phyloP scores from a whole-genome alignment of 768 basidiomycete genomes.

The Suillus americanus region DNA sequence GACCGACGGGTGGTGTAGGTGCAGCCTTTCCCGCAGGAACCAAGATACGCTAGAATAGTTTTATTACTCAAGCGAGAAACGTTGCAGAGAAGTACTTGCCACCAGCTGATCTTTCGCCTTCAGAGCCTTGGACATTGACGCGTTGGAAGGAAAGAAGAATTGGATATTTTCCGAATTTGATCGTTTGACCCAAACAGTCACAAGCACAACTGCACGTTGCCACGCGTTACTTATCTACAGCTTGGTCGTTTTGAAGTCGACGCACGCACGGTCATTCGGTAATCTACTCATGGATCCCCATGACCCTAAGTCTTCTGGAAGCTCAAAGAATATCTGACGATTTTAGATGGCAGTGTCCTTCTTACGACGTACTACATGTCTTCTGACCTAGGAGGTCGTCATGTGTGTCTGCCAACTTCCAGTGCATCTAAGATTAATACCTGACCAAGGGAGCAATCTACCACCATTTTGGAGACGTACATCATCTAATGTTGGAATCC shows the following conservation, averaged over 20 bases:
- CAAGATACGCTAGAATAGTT: constrained; percentile 63
- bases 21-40: constrained; percentile 94
- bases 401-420: constrained; percentile 1
- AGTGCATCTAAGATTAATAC: constrained; percentile 5
- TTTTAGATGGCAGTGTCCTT: constrained; percentile 6
- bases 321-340: background rate
- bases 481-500: background rate
- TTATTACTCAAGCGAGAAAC: constrained; percentile 13
- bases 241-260: background rate
- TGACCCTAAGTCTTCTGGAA: constrained; percentile 7
- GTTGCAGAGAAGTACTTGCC: constrained; percentile 44
- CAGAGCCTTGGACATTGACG: constrained; percentile 64
- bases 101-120: constrained; percentile 74
- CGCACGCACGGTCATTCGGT: constrained; percentile 6
- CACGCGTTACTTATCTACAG: constrained; percentile 2
- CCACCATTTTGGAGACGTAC: constrained; percentile 5
- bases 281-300: constrained; percentile 2
- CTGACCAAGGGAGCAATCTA: background rate
- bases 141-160: background rate
- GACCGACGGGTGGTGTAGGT: constrained; percentile 94
- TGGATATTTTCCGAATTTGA: background rate
- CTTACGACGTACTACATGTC: constrained; percentile 4
- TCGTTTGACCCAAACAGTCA: background rate
- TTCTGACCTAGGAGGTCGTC: background rate
- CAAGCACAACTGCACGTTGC: background rate